Base-by-base conservation (phyloP, 345 rosid species). In the Noccaea bulbosa region DNA sequence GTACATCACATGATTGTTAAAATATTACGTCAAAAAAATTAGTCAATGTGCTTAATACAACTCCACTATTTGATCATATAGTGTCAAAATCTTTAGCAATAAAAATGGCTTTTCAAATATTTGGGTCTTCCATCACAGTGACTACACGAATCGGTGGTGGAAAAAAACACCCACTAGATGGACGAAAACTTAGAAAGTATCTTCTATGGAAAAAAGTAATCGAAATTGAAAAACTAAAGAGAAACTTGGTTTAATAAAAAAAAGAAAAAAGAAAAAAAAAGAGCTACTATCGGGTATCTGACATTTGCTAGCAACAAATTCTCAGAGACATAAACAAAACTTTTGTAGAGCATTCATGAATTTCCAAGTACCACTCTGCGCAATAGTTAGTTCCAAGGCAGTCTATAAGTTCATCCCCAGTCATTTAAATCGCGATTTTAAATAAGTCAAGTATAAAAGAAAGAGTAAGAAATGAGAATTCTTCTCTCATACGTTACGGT, bases 21-120 rank as follows among this genome's bases (percentile, higher is more conserved):
- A 38, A 37, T 53, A 30, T 24, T 40, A 35, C 57, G 58, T 61
- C 63, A 60, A 3, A 38, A 57, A 50, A 43, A 8, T 17, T 27
- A 74, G 69, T 60, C 73, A 67, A 43, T 52, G 64, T 67, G 73
- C 50, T 60, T 74, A 16, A 52, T 74, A 22, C 60, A 51, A 37
- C 27, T 74, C 69, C 78, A 67, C 63, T 67, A 67, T 67, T 74
- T 67, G 73, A 59, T 59, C 24, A 22, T 22, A 22, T 66, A 34
- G 60, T 57, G 60, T 56, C 77, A 56, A 64, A 14, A 14, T 56
- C 60, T 56, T 65, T 44, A 46, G 56, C 50, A 34, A 39, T 16
- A 8, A 34, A 70, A 63, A 35, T 54, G 22, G 39, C 47, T 48
- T 43, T 37, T 11, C 64, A 50, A 48, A 65, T 55, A 33, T 47